A percentile compares a stretch with the other conserved stretches of the same genome.
Evolutionary conservation across 352 stramenopile genomes (phyloP).

Genomic region (Poterioochromonas sp.): DNA sequence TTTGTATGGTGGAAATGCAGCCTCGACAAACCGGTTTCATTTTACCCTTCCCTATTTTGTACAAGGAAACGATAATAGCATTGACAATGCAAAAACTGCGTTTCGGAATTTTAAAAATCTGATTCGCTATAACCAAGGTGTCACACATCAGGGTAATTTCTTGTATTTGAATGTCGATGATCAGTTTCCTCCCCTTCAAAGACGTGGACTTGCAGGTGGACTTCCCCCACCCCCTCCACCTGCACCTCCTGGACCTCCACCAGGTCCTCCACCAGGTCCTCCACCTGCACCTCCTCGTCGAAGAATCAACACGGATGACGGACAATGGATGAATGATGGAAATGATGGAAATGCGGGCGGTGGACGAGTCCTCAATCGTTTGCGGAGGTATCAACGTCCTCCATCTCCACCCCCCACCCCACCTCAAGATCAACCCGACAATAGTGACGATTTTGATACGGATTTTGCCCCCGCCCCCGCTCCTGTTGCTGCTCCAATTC

Average conservation of each 20-base stretch:
- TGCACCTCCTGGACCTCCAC: slow-evolving; percentile 27
- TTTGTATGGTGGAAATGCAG: slow-evolving; percentile 30
- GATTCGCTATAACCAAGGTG: slow-evolving; percentile 30
- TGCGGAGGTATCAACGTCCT: slow-evolving; percentile 29
- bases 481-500: slow-evolving; percentile 29
- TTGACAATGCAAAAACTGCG: slow-evolving; percentile 30
- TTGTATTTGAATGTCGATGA: slow-evolving; percentile 31
- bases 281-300: slow-evolving; percentile 27
- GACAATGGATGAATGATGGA: slow-evolving; percentile 30
- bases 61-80: slow-evolving; percentile 31
- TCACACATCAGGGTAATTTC: slow-evolving; percentile 30
- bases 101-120: slow-evolving; percentile 32
- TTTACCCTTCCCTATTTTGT: slow-evolving; percentile 31
- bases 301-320: slow-evolving; percentile 30
- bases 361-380: slow-evolving; percentile 29
- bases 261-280: slow-evolving; percentile 27
- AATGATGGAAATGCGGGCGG: slow-evolving; percentile 29
- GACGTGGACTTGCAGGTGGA: slow-evolving; percentile 28
- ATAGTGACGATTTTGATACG: slow-evolving; percentile 31
- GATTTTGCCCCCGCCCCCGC: slow-evolving; percentile 26
- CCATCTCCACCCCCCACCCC: slow-evolving; percentile 26
- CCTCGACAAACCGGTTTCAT: slow-evolving; percentile 29
- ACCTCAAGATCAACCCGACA: slow-evolving; percentile 28
- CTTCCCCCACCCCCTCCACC: slow-evolving; percentile 26
- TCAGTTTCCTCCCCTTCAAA: slow-evolving; percentile 30